A percentile compares a stretch with the other conserved stretches of the same genome.
These are phyloP conservation scores for Mariannaea elegans DNA, from an alignment of 2,329 filamentous ascomycete genomes.

Conservation along the genomic window DNA sequence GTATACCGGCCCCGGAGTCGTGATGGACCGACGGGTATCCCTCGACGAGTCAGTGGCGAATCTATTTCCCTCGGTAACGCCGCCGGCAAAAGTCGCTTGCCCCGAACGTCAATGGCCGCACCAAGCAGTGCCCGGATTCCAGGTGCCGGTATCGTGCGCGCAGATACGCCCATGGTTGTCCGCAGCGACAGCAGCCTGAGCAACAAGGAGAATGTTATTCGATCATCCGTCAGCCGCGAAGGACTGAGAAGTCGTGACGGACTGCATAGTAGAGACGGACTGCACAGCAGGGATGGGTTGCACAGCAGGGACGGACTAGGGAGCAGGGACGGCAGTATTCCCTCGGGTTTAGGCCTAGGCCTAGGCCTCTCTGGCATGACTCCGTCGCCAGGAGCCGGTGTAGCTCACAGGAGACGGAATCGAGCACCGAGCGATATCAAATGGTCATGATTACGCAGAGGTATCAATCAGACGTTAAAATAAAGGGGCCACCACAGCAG, in stretches of 20 bases:
- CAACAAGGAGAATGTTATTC: slow-evolving; percentile 50
- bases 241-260: slow-evolving; percentile 28
- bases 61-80: slow-evolving; percentile 38
- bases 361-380: slow-evolving; percentile 26
- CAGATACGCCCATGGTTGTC: slow-evolving; percentile 44
- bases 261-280: slow-evolving; percentile 31
- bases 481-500: not conserved
- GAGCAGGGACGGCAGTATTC: slow-evolving; percentile 30
- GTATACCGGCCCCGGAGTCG: slow-evolving; percentile 54
- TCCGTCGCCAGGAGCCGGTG: slow-evolving; percentile 13
- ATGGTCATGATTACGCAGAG: slow-evolving; percentile 31
- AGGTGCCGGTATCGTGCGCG: slow-evolving; percentile 26
- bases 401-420: slow-evolving; percentile 37
- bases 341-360: slow-evolving; percentile 18
- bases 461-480: not conserved
- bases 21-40: slow-evolving; percentile 53
- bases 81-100: slow-evolving; percentile 49
- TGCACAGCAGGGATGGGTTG: not conserved
- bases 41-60: slow-evolving; percentile 55
- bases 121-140: slow-evolving; percentile 34
- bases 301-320: slow-evolving; percentile 28
- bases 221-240: slow-evolving; percentile 35
- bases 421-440: slow-evolving; percentile 40
- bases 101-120: slow-evolving; percentile 48
- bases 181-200: slow-evolving; percentile 52